Evolutionary conservation across 2,329 filamentous ascomycete genomes (phyloP).

Genomic region (Aureobasidium sp.): DNA sequence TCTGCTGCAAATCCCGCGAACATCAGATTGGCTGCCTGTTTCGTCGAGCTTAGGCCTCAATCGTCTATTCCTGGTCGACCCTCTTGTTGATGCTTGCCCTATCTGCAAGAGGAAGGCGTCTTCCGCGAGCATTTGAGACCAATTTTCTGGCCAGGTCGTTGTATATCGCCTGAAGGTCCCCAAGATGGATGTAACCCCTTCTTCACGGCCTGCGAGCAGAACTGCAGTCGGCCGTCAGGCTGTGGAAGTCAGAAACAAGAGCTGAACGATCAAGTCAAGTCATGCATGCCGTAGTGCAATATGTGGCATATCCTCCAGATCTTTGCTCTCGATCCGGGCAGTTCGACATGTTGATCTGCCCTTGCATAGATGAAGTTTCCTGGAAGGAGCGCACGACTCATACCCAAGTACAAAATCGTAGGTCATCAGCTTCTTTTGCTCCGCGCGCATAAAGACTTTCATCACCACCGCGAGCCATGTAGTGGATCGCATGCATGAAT

Average conservation of each 20-base stretch:
- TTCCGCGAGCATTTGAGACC: not conserved
- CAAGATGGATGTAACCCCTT: not conserved
- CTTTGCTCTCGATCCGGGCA: not conserved
- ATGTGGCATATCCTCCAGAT: not conserved
- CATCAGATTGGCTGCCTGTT: not conserved
- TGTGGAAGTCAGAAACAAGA: too few species aligned
- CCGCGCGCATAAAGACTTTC: not conserved
- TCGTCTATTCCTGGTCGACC: not conserved
- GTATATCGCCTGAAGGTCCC: not conserved
- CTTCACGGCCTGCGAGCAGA: not conserved
- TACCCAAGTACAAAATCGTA: not conserved
- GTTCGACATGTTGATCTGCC: not conserved
- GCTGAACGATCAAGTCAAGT: too few species aligned
- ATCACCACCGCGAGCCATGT: not conserved
- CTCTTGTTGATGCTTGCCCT: not conserved
- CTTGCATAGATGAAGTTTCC: not conserved
- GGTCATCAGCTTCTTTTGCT: not conserved
- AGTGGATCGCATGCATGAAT: not conserved
- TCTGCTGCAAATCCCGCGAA: not conserved
- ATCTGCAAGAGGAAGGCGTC: not conserved
- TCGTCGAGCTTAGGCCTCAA: not conserved
- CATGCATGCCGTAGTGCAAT: constrained; percentile 3
- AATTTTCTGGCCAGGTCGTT: not conserved
- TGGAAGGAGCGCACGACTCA: not conserved
- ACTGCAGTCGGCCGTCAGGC: not conserved